phyloP scores from a whole-genome alignment of 306 rosid genomes.

The Cucumis sativus region Cucumber_9930_V3 NC_026655.2:25007501-25008000 shows the following conservation, averaged over 20 bases:
- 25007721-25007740: slow-evolving; percentile 13
- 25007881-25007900: slow-evolving; percentile 85
- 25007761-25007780: not conserved
- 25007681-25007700: slow-evolving; percentile 85
- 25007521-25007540: slow-evolving; percentile 85
- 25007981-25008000: slow-evolving; percentile 62
- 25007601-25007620: slow-evolving; percentile 3
- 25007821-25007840: not conserved
- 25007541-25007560: slow-evolving; percentile 99
- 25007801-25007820: too few species aligned
- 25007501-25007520: slow-evolving; percentile 97
- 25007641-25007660: slow-evolving; percentile 98
- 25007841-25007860: not conserved
- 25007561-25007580: slow-evolving; percentile 13
- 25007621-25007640: slow-evolving; percentile 32
- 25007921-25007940: slow-evolving; percentile 99
- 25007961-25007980: slow-evolving; percentile 97
- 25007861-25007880: slow-evolving; percentile 6
- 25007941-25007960: slow-evolving; percentile 93
- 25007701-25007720: slow-evolving; percentile 90
- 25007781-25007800: not conserved
- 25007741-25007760: not conserved
- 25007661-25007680: slow-evolving; percentile 79
- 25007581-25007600: slow-evolving; percentile 10
- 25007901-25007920: slow-evolving; percentile 84